Conservation (phyloP, 2,329 filamentous ascomycete genomes). For the Alternaria hordeiaustralica region DNA sequence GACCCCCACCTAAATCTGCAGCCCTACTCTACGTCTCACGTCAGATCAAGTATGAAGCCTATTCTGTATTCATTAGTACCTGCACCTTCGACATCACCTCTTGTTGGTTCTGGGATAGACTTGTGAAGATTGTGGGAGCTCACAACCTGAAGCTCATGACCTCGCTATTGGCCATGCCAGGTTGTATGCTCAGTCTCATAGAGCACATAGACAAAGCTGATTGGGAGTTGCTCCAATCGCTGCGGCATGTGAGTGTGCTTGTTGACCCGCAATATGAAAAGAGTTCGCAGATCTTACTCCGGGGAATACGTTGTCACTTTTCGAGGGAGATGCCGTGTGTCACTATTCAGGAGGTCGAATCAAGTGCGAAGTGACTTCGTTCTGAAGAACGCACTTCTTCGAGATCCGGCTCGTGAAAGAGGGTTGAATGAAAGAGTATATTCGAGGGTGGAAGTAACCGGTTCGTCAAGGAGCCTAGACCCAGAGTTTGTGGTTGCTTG, state of each 20-base stretch:
- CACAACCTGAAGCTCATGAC: not conserved
- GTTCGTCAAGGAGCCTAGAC: conserved; percentile 34
- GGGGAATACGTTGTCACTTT: not conserved
- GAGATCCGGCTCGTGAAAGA: not conserved
- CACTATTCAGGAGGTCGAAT: not conserved
- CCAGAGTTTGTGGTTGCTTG: conserved; percentile 32
- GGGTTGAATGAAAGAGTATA: conserved; percentile 22
- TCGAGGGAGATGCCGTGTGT: not conserved
- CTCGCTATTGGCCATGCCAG: not conserved
- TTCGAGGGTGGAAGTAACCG: conserved; percentile 28
- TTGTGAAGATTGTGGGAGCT: not conserved
- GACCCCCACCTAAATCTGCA: not conserved
- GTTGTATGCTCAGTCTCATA: not conserved
- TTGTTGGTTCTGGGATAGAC: not conserved
- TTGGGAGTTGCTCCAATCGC: not conserved
- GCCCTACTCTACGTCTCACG: not conserved
- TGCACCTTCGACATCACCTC: not conserved
- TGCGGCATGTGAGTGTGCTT: not conserved
- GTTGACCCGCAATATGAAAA: not conserved
- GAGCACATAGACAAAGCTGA: not conserved
- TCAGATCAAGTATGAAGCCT: not conserved
- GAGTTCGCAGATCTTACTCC: not conserved
- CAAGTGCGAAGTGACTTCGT: not conserved
- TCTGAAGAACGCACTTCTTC: not conserved
- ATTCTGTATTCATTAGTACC: not conserved